Percentiles rank a stretch among this genome's conserved stretches.
Conservation (phyloP, 1,139 yeast species). For the Suhomyces guaymorum region DNA sequence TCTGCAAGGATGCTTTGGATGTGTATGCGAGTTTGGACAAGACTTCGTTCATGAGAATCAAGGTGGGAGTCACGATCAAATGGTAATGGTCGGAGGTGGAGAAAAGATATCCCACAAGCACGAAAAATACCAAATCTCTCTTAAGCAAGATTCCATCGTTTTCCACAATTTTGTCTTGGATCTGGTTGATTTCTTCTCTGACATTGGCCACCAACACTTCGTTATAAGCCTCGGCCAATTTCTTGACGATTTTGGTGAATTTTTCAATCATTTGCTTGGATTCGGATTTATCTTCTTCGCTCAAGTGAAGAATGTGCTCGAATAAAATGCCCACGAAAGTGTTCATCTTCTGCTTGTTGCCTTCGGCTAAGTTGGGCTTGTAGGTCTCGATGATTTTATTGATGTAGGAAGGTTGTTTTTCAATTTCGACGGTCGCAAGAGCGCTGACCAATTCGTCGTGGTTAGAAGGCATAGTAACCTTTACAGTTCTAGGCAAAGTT, state of each 20-base stretch:
- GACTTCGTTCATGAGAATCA: slow-evolving; percentile 70
- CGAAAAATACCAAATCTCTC: slow-evolving; percentile 66
- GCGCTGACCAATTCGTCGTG: slow-evolving; percentile 49
- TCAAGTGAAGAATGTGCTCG: slow-evolving; percentile 57
- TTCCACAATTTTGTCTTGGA: slow-evolving; percentile 50
- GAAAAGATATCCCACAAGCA: slow-evolving; percentile 71
- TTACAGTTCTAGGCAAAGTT: slow-evolving; percentile 15
- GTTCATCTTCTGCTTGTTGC: slow-evolving; percentile 77
- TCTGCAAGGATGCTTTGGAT: slow-evolving; percentile 50
- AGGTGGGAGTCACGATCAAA: slow-evolving; percentile 82
- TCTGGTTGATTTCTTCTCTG: slow-evolving; percentile 36
- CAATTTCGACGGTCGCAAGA: slow-evolving; percentile 37
- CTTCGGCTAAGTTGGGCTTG: slow-evolving; percentile 78
- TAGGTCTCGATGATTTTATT: slow-evolving; percentile 58
- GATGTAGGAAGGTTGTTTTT: slow-evolving; percentile 50
- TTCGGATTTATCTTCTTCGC: slow-evolving; percentile 29
- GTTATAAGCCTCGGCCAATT: slow-evolving; percentile 65
- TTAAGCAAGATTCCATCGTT: slow-evolving; percentile 17
- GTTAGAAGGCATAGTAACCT: slow-evolving; percentile 55
- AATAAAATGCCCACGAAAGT: slow-evolving; percentile 64
- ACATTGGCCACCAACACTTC: slow-evolving; percentile 55
- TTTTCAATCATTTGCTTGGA: slow-evolving; percentile 32
- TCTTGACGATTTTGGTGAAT: slow-evolving; percentile 53
- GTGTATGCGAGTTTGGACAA: slow-evolving; percentile 36
- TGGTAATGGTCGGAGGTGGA: slow-evolving; percentile 97